A percentile compares a stretch with the other conserved stretches of the same genome.
phyloP scores from a whole-genome alignment of 257 asterid species.

The Nicotiana benthamiana region DNA sequence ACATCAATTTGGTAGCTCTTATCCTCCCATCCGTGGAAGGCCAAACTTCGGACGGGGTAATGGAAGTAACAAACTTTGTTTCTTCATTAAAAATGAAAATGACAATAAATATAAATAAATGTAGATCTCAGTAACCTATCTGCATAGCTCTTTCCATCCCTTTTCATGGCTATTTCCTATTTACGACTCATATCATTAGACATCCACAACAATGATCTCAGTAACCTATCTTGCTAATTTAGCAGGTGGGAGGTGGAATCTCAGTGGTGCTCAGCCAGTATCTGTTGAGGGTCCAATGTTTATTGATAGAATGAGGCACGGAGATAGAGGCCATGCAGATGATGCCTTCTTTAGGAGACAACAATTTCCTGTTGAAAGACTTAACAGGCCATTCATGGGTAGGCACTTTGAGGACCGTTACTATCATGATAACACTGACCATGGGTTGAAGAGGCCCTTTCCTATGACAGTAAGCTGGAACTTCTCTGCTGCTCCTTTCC shows the following conservation, averaged over 20 bases:
- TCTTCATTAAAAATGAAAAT: background rate
- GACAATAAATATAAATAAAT: background rate
- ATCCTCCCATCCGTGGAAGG: constrained; percentile 34
- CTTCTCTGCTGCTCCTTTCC: background rate
- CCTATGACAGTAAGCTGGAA: constrained; percentile 36
- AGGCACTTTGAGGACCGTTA: constrained; percentile 39
- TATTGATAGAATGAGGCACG: constrained; percentile 30
- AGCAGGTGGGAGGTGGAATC: constrained; percentile 50
- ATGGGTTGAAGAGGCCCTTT: constrained; percentile 45
- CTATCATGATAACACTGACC: constrained; percentile 32
- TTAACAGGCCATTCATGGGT: constrained; percentile 28
- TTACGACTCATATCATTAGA: background rate
- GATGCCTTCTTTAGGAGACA: constrained; percentile 36
- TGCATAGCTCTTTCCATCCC: background rate
- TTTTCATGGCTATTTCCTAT: background rate
- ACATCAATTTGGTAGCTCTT: constrained; percentile 25
- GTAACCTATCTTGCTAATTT: constrained; percentile 2
- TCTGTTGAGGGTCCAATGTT: constrained; percentile 23
- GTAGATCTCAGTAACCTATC: background rate
- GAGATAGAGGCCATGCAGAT: constrained; percentile 27
- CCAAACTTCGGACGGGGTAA: constrained; percentile 43
- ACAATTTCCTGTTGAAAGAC: constrained; percentile 35
- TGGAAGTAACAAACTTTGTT: constrained; percentile 3
- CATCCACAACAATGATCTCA: background rate
- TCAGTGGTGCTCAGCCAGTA: constrained; percentile 33